Percentiles rank a stretch among this genome's conserved stretches.
Conservation (phyloP, 257 asterid species). For the Oldenlandia corymbosa region DNA sequence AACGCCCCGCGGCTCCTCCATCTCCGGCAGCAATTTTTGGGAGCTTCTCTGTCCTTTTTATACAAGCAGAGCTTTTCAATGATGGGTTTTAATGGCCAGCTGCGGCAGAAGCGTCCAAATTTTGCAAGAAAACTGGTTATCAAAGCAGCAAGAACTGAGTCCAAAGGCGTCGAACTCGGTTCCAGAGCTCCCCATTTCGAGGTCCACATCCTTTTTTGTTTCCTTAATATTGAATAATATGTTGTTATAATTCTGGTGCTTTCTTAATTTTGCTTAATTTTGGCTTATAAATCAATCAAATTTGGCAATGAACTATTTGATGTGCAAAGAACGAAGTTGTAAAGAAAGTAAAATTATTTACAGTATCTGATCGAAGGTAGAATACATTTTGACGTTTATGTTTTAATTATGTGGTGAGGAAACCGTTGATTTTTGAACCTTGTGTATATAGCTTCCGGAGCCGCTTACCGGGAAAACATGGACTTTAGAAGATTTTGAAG, state of each 20-base stretch:
- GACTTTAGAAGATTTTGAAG: slow-evolving; percentile 71
- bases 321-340: not conserved
- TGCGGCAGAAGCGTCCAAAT: slow-evolving; percentile 22
- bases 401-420: not conserved
- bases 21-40: slow-evolving; percentile 19
- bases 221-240: not conserved
- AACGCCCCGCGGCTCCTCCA: slow-evolving; percentile 28
- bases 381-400: not conserved
- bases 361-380: not conserved
- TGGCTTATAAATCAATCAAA: not conserved
- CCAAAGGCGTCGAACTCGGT: slow-evolving; percentile 64
- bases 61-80: slow-evolving; percentile 33
- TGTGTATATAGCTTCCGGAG: slow-evolving; percentile 57
- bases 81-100: slow-evolving; percentile 29
- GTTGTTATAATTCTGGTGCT: not conserved
- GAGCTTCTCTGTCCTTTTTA: slow-evolving; percentile 13
- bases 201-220: slow-evolving; percentile 24
- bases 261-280: not conserved
- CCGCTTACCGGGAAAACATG: slow-evolving; percentile 84
- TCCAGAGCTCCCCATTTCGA: slow-evolving; percentile 78
- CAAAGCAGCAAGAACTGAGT: slow-evolving; percentile 80
- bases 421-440: not conserved
- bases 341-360: not conserved
- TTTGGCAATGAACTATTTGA: not conserved
- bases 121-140: slow-evolving; percentile 46